Percentiles rank a stretch among this genome's conserved stretches.
Conservation (phyloP, 805 yeast species). For the Starmerella roubikii region DNA sequence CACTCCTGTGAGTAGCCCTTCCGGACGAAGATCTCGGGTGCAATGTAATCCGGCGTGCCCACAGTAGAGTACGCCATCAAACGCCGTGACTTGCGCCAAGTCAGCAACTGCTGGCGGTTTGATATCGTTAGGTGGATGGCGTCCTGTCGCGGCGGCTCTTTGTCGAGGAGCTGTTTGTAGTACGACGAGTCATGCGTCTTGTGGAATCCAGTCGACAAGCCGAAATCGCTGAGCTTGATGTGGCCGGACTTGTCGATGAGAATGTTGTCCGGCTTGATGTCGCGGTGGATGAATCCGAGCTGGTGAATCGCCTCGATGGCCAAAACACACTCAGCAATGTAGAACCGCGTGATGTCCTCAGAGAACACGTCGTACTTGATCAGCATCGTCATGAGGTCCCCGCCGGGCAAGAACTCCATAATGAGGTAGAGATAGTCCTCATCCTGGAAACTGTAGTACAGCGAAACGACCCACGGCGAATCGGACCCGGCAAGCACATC, state of each 20-base stretch:
- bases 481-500: constrained; percentile 87
- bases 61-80: constrained; percentile 93
- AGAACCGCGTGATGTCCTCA: constrained; percentile 76
- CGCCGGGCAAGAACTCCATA: constrained; percentile 77
- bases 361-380: constrained; percentile 89
- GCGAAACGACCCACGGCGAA: constrained; percentile 78
- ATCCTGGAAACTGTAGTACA: constrained; percentile 73
- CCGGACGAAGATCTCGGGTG: constrained; percentile 84
- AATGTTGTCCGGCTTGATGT: constrained; percentile 93
- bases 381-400: constrained; percentile 87
- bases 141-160: constrained; percentile 40
- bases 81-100: constrained; percentile 87
- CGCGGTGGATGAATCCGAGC: constrained; percentile 88
- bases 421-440: constrained; percentile 58
- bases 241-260: constrained; percentile 68
- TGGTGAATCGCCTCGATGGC: constrained; percentile 92
- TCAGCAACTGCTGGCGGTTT: constrained; percentile 85
- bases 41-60: constrained; percentile 92
- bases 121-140: constrained; percentile 93
- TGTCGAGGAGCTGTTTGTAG: constrained; percentile 67
- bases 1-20: constrained; percentile 96
- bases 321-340: constrained; percentile 90
- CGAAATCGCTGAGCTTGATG: constrained; percentile 60
- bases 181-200: constrained; percentile 81
- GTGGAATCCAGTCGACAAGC: constrained; percentile 85